Evolutionary conservation across 306 rosid species (phyloP).

Genomic region (Cicer arietinum): DNA sequence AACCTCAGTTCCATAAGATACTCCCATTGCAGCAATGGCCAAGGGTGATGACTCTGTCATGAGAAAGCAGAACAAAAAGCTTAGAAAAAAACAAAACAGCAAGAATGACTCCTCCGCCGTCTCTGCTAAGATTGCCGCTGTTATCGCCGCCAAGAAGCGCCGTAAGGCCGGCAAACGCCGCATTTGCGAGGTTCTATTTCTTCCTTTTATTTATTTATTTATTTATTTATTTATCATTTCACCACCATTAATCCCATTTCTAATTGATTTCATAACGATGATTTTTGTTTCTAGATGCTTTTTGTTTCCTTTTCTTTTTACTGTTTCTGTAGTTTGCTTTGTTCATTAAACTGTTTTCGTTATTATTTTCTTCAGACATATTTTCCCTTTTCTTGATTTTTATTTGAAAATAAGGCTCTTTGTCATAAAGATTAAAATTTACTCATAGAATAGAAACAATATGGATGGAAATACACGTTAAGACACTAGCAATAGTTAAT

Average conservation of each 20-base stretch:
- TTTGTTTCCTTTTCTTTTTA: neutral
- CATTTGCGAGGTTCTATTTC: constrained; percentile 67
- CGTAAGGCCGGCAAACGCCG: constrained; percentile 89
- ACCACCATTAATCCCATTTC: too few relatives aligned
- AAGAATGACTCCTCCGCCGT: constrained; percentile 53
- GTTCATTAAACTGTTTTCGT: neutral
- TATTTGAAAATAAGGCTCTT: too few relatives aligned
- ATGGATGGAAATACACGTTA: neutral
- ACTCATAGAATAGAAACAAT: neutral
- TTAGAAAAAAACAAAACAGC: constrained; percentile 42
- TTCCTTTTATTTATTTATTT: neutral
- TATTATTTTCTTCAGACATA: too few relatives aligned
- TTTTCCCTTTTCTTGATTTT: neutral
- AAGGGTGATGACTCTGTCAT: constrained; percentile 74
- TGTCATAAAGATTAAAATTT: too few relatives aligned
- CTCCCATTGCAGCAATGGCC: constrained; percentile 55
- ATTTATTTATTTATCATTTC: neutral
- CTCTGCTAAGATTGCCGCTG: constrained; percentile 75
- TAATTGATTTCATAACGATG: too few relatives aligned
- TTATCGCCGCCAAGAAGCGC: constrained; percentile 95
- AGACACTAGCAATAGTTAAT: constrained; percentile 13
- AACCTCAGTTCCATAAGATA: too few relatives aligned
- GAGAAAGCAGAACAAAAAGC: constrained; percentile 75
- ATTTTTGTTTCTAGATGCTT: too few relatives aligned
- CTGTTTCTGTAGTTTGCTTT: neutral